These are phyloP conservation scores for Fistulifera pelliculosa DNA, from an alignment of 108 stramenopile genomes.

Conservation along the genomic window DNA sequence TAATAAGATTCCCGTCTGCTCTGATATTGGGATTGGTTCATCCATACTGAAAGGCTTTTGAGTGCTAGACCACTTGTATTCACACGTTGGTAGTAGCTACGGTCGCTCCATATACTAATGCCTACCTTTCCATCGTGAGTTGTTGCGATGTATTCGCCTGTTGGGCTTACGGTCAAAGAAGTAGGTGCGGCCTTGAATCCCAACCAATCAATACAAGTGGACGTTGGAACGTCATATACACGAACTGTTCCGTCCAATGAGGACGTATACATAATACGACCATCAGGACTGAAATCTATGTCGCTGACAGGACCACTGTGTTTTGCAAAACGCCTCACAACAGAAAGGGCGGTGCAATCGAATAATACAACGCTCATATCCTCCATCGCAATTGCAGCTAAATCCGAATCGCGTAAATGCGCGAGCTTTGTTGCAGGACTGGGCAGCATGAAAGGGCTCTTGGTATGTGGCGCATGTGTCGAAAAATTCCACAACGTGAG, in stretches of 20 bases:
- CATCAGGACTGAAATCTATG: conserved; percentile 86
- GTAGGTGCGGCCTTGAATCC: conserved; percentile 76
- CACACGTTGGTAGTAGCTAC: conserved; percentile 81
- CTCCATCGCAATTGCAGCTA: conserved; percentile 68
- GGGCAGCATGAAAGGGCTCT: conserved; percentile 59
- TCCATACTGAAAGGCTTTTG: conserved; percentile 68
- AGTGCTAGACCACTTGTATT: conserved; percentile 59
- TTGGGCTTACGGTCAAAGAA: conserved; percentile 80
- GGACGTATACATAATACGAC: conserved; percentile 77
- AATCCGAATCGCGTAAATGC: conserved; percentile 72
- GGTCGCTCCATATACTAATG: conserved; percentile 91
- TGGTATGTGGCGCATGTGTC: conserved; percentile 76
- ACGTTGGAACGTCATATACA: conserved; percentile 94
- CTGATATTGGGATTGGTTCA: conserved; percentile 69
- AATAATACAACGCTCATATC: conserved; percentile 62
- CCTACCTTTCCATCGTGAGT: conserved; percentile 76
- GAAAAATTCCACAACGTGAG: conserved; percentile 87
- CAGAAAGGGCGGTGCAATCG: conserved; percentile 58
- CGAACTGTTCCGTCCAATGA: conserved; percentile 82
- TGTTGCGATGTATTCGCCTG: conserved; percentile 95
- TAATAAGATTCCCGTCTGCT: conserved; percentile 18
- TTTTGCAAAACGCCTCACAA: conserved; percentile 54
- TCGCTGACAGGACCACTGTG: conserved; percentile 81
- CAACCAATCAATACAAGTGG: conserved; percentile 91
- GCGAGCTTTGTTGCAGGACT: conserved; percentile 63